These are phyloP conservation scores for Diaporthe batatas DNA, from an alignment of 2,329 filamentous ascomycete species.

Conservation along the genomic window DNA sequence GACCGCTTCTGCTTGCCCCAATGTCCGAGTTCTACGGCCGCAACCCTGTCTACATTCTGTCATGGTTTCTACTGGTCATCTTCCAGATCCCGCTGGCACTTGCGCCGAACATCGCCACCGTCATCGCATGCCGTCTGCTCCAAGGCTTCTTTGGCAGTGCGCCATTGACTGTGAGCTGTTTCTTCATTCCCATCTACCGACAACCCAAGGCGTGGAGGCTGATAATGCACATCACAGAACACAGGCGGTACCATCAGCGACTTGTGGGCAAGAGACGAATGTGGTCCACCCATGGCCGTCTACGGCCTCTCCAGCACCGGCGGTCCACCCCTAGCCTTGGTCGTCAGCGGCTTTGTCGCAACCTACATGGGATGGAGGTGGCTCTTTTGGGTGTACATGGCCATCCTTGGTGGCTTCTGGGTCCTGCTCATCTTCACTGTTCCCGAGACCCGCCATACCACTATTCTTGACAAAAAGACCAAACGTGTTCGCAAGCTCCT, in stretches of 20 bases:
- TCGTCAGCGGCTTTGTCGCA: conserved; percentile 28
- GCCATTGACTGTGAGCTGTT: conserved; percentile 19
- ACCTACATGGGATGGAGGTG: conserved; percentile 27
- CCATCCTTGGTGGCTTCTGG: conserved; percentile 30
- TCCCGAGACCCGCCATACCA: conserved; percentile 35
- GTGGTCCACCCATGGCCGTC: conserved; percentile 34
- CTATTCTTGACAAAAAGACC: conserved; percentile 34
- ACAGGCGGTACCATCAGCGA: conserved; percentile 36
- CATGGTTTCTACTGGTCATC: conserved; percentile 36
- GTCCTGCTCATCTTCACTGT: conserved; percentile 23
- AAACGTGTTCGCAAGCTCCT: conserved; percentile 31
- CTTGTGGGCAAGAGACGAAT: conserved; percentile 33
- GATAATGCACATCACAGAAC: background rate
- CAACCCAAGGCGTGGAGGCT: background rate
- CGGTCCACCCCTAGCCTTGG: conserved; percentile 31
- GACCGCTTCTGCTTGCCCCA: conserved; percentile 31
- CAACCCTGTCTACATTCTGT: conserved; percentile 33
- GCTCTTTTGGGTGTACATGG: conserved; percentile 38
- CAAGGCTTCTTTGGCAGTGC: conserved; percentile 39
- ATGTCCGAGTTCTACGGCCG: conserved; percentile 35
- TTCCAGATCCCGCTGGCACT: conserved; percentile 33
- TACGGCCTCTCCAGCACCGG: conserved; percentile 37
- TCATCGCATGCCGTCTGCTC: conserved; percentile 30
- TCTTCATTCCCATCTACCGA: background rate
- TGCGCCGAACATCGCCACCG: conserved; percentile 32